Base-by-base conservation (phyloP, 257 asterid genomes). In the Rehmannia glutinosa region DNA sequence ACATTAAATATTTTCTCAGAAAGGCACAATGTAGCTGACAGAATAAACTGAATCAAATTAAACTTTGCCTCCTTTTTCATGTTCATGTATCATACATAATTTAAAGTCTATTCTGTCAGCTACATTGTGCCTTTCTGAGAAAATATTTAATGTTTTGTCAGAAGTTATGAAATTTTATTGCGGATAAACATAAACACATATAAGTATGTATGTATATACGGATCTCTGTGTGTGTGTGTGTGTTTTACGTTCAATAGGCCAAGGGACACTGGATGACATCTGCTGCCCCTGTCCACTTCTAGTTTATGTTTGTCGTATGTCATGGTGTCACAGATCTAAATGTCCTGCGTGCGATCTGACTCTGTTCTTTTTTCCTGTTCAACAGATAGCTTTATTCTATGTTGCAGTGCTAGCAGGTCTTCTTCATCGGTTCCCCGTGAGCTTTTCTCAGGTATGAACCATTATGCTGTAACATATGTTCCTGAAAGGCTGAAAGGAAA, bases 381-480 rank as follows among this genome's bases (percentile, higher is more conserved):
- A 77, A 75, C 88, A 94, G 99, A 87, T 87, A 68, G 98, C 96
- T 35, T 52, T 91, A 58, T 91, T 94, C 80, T 89, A 91, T 73
- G 87, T 86, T 62, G 99, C 95, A 47, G 95, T 94, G 66, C 84
- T 94, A 54, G 99, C 94, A 1, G 95, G 98, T 69, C 91, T 94
- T 86, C 88, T 94, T 73, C 97, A 91, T 74, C 86, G 98, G 58
- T 94, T 91, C 70, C 97, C 97, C 47, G 71, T 91, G 58, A 94
- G 82, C 84, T 94, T 94, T 80, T 81, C 96, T 78, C 95, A 85
- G 98, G 98, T 91, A 79, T 61, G 76, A 77, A 66, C 32, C 57
- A 23, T 32, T 50, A 24, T 49, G 23, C 57, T 67, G 27, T 27
- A 0, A 19, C 47, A 17, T 75, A 30, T 32, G 62, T 45, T 59